phyloP scores from a whole-genome alignment of 2,329 filamentous ascomycete species.

The Gaeumannomyces sp. region DNA sequence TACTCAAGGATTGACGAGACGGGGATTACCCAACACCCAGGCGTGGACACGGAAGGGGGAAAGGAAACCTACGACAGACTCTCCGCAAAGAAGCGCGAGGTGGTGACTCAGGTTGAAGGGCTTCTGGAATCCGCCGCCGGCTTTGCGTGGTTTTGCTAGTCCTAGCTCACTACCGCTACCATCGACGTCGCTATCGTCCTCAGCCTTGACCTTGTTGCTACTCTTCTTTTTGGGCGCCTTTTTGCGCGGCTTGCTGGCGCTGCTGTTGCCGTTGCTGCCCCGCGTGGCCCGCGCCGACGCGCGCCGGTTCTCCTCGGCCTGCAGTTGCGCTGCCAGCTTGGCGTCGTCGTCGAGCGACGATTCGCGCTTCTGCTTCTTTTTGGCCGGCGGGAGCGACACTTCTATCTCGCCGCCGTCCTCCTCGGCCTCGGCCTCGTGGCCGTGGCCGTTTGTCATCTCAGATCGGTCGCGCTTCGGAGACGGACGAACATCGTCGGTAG shows the following conservation, averaged over 20 bases:
- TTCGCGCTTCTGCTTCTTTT: conserved; percentile 64
- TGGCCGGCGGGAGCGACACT: conserved; percentile 40
- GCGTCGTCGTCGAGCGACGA: conserved; percentile 64
- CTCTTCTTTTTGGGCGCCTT: conserved; percentile 68
- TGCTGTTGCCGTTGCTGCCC: conserved; percentile 54
- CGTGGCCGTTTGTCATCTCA: conserved; percentile 22
- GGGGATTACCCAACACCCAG: neutral
- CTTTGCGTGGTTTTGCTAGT: conserved; percentile 70
- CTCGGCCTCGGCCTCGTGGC: conserved; percentile 23
- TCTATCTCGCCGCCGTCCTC: conserved; percentile 38
- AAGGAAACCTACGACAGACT: conserved; percentile 50
- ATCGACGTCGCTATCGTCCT: conserved; percentile 74
- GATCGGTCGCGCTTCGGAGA: conserved; percentile 31
- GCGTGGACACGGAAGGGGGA: neutral
- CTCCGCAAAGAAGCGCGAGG: conserved; percentile 64
- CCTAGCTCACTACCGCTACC: conserved; percentile 51
- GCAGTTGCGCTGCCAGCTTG: conserved; percentile 76
- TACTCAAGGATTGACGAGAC: neutral
- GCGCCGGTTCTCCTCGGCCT: conserved; percentile 81
- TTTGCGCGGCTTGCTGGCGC: conserved; percentile 51
- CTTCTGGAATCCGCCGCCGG: conserved; percentile 90
- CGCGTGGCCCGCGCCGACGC: conserved; percentile 66
- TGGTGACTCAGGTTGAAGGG: conserved; percentile 68
- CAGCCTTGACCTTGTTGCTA: conserved; percentile 64
- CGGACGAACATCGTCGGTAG: conserved; percentile 14